These are phyloP conservation scores for Ampelocalamus luodianensis DNA, from an alignment of 176 grass and related monocot species.

Conservation along the genomic window DNA sequence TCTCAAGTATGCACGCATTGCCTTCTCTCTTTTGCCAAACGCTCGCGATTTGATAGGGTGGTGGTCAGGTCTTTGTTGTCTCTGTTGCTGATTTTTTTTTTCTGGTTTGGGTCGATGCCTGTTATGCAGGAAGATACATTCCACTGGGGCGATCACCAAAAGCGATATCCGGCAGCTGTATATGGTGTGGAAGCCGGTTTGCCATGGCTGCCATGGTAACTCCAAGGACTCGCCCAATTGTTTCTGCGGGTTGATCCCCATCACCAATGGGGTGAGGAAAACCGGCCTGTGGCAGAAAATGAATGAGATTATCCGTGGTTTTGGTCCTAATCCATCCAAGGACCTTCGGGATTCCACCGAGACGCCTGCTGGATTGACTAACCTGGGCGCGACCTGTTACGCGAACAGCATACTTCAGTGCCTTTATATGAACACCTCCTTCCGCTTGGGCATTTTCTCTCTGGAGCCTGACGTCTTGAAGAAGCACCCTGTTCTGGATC, in stretches of 20 bases:
- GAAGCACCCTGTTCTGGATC: conserved; percentile 84
- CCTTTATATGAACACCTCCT: conserved; percentile 95
- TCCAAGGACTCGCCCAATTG: conserved; percentile 93
- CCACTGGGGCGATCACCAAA: conserved; percentile 59
- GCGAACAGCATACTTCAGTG: conserved; percentile 99
- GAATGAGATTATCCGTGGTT: conserved; percentile 63
- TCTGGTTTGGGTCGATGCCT: conserved; percentile 19
- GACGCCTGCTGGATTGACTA: conserved; percentile 92
- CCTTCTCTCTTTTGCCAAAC: conserved; percentile 19
- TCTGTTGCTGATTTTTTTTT: conserved; percentile 13
- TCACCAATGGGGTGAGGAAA: conserved; percentile 64
- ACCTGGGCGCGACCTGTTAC: conserved; percentile 93
- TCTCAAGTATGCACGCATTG: conserved; percentile 63
- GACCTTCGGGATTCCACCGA: conserved; percentile 71
- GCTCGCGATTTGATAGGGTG: conserved; percentile 1
- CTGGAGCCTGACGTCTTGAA: conserved; percentile 72
- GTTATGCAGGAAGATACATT: conserved; percentile 84
- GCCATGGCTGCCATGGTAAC: conserved; percentile 90
- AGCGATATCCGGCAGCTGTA: conserved; percentile 78
- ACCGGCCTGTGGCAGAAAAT: conserved; percentile 86
- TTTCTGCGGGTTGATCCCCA: conserved; percentile 84
- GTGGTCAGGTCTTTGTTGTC: conserved; percentile 1
- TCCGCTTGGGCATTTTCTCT: conserved; percentile 76
- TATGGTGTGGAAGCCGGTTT: conserved; percentile 60
- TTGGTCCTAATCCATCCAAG: conserved; percentile 72